Evolutionary conservation across 2,329 filamentous ascomycete genomes (phyloP), one percentile per base, ranked within the genome.

Genomic region (Epichloe brachyelytri): DNA sequence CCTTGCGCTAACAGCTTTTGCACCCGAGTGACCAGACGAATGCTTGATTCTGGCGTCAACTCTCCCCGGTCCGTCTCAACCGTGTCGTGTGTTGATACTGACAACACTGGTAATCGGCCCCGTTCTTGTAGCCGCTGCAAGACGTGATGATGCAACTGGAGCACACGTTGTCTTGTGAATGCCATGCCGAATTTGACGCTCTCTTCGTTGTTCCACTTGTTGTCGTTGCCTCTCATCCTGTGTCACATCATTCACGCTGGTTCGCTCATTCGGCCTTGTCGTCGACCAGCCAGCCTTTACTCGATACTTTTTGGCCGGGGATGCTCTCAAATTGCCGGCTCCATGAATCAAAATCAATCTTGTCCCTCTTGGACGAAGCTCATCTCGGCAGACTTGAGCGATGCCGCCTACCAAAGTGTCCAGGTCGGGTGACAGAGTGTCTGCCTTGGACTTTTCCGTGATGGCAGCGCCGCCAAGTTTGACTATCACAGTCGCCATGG

Each of bases 381-480:
- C 4, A 4, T 41, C 34, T 20, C 33, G 45, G 34, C 44, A 51
- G 15, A 39, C 45, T 7, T n/a, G 39, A 30, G 45, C 43, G 19
- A 51, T 39, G 4, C 19, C n/a, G 26, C 41, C 49, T 17, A 41
- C 43, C 17, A 51, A 19, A 15, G 12, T n/a, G 30, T 46, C 43
- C 17, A 51, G 36, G n/a, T 26, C 8, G 15, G 26, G 7, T 5
- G 50, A 44, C n/a, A 51, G 40, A 7, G 45, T 34, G 34, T 48
- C 50, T 10, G 40, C 10, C 19, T 37, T 38, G 15, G 50, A 30
- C 45, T 51, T 51, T 40, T 40, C 50, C 19, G 50, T 51, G 22
- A 51, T 51, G 40, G 50, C 50, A 3, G 50, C 50, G 7, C 50
- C 50, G 15, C 50, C 50, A 14, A 51, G 40, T 30, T 51, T 51